Conservation (phyloP, 768 basidiomycete species). For the Gymnopilus dilepis region DNA sequence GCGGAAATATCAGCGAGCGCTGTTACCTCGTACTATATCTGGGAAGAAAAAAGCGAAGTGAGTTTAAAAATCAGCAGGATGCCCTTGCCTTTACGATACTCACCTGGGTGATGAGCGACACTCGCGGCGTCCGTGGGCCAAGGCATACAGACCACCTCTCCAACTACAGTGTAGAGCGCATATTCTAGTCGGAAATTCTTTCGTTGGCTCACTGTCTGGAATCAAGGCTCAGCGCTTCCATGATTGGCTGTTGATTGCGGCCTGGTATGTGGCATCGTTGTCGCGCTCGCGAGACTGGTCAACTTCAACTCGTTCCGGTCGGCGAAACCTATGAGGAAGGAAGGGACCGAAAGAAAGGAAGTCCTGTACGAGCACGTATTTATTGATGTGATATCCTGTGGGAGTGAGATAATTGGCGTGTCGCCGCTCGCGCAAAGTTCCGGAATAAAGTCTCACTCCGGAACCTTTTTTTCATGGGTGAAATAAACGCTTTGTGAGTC, state of each 20-base stretch:
- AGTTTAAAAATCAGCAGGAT: conserved; percentile 5
- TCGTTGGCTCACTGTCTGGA: no score
- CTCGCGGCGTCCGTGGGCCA: background rate
- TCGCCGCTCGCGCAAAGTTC: conserved; percentile 18
- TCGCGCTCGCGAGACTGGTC: background rate
- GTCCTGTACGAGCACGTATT: background rate
- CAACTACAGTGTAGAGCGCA: no score
- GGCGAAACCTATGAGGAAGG: conserved; percentile 19
- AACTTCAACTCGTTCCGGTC: conserved; percentile 2
- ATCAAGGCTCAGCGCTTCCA: no score
- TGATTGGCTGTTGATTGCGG: conserved; percentile 1
- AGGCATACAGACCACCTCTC: no score
- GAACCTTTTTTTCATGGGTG: conserved; percentile 2
- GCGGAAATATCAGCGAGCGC: conserved; percentile 15
- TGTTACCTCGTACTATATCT: conserved; percentile 2
- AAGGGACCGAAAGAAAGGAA: conserved; percentile 16
- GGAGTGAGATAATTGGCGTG: conserved; percentile 9
- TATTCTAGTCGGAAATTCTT: no score
- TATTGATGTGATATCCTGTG: conserved; percentile 18
- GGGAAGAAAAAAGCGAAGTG: conserved; percentile 12
- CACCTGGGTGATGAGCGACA: background rate
- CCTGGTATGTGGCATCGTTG: conserved; percentile 3
- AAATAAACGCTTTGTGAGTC: conserved; percentile 2
- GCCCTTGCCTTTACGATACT: conserved; percentile 4
- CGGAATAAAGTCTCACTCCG: conserved; percentile 7